A percentile compares a stretch with the other conserved stretches of the same genome.
Evolutionary conservation across 2,329 filamentous ascomycete genomes (phyloP).

Genomic region (Aurifilum marmelostoma): DNA sequence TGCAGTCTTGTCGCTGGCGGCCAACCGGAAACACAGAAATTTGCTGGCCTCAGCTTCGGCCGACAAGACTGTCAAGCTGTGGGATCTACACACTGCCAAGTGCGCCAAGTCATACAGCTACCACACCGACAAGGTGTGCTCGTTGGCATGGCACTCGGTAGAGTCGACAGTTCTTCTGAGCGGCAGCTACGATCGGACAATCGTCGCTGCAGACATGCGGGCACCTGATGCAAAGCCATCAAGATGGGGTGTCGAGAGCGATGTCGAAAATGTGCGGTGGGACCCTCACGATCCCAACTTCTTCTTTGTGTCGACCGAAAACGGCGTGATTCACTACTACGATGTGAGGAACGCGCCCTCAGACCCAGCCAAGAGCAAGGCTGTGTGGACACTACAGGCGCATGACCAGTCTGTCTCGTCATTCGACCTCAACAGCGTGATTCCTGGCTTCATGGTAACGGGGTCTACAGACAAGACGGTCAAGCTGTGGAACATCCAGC

Average conservation of each 20-base stretch:
- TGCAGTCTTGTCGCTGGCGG: constrained; percentile 85
- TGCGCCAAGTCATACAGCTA: constrained; percentile 95
- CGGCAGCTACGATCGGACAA: constrained; percentile 92
- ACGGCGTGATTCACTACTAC: constrained; percentile 88
- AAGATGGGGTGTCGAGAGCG: constrained; percentile 91
- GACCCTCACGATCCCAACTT: constrained; percentile 89
- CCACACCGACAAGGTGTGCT: constrained; percentile 98
- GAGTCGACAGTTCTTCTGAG: constrained; percentile 89
- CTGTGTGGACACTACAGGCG: constrained; percentile 92
- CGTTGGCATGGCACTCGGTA: constrained; percentile 86
- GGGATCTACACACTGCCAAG: constrained; percentile 90
- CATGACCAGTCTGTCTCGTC: constrained; percentile 91
- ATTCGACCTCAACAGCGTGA: constrained; percentile 87
- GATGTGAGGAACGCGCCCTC: constrained; percentile 79
- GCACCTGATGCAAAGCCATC: constrained; percentile 81
- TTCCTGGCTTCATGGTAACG: constrained; percentile 91
- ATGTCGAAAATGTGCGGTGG: constrained; percentile 92
- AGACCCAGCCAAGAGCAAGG: constrained; percentile 74
- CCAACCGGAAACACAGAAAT: constrained; percentile 92
- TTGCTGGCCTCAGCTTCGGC: constrained; percentile 92
- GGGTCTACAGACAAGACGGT: constrained; percentile 93
- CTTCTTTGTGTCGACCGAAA: constrained; percentile 95
- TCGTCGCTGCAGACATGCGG: constrained; percentile 95
- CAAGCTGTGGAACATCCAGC: constrained; percentile 92
- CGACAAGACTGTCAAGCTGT: constrained; percentile 96